Percentiles rank a stretch among this genome's conserved stretches.
Evolutionary conservation across 2,329 filamentous ascomycete species (phyloP).

Genomic region (Knoxdaviesia capensis): DNA sequence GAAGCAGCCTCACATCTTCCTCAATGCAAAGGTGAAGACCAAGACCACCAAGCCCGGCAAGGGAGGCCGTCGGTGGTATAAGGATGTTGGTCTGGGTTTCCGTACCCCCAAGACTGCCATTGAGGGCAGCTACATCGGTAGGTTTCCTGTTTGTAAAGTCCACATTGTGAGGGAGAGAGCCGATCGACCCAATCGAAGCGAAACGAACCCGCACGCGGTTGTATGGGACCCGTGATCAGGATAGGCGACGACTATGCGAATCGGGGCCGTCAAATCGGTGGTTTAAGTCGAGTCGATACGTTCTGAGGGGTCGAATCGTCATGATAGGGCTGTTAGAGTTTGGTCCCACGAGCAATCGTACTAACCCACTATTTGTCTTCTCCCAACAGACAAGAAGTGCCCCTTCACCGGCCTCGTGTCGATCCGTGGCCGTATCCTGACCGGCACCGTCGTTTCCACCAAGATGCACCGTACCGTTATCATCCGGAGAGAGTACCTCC

Average conservation of each 20-base stretch:
- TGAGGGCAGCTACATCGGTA: conserved; percentile 98
- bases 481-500: conserved; percentile 99
- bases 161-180: not conserved
- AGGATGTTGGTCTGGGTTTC: conserved; percentile 99
- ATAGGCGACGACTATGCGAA: too few relatives aligned
- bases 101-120: conserved; percentile 96
- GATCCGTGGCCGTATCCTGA: conserved; percentile 99
- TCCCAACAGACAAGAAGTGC: conserved; percentile 90
- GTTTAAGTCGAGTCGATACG: too few relatives aligned
- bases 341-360: too few relatives aligned
- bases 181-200: not conserved
- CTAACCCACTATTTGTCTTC: too few relatives aligned
- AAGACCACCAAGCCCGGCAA: conserved; percentile 74
- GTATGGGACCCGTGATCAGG: too few relatives aligned
- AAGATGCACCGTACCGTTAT: conserved; percentile 99
- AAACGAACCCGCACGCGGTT: not conserved
- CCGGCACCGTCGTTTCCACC: conserved; percentile 95
- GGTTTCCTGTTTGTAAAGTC: conserved; percentile 19
- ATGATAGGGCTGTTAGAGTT: too few relatives aligned
- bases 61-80: conserved; percentile 88
- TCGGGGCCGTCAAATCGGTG: too few relatives aligned
- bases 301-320: too few relatives aligned
- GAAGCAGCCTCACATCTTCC: conserved; percentile 99
- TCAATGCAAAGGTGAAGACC: conserved; percentile 84
- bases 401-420: conserved; percentile 98